Base-by-base conservation (phyloP, 495 filamentous ascomycete species). In the Lasiosphaeria miniovina region DNA sequence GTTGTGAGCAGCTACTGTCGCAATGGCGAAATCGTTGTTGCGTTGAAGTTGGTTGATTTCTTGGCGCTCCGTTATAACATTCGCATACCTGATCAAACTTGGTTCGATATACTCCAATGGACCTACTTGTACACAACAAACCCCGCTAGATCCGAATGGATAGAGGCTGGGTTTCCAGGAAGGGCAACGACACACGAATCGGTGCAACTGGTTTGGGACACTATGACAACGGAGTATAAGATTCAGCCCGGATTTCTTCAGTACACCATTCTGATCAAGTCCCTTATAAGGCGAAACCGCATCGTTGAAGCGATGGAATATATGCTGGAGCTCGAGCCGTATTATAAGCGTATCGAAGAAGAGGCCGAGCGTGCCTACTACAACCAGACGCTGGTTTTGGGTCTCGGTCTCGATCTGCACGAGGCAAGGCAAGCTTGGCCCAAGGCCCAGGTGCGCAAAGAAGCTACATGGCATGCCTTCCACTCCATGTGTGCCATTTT, bases 61-160 rank as follows among this genome's bases (percentile, higher is more conserved):
- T 43, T 76, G 41, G 71, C 70, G 7, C 55, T 52, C 6, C 55
- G 9, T 0, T 68, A 70, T 35, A 11, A 49, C n/a, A 67, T 77
- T 11, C 52, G 59, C 3, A 68, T 77, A 17, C 55, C 75, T 2
- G 38, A 38, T 2, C 38, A 57, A 10, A 49, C 69, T 36, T 76
- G 75, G 75, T 65, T 63, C 33, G 61, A 66, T 1, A 58, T 77
- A 8, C 56, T 77, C 14, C 64, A 71, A 46, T 76, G 74, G 75
- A 62, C 71, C 10, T 67, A 74, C 52, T 52, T 76, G 38, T 64
- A 67, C 59, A 52, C 60, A 24, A 56, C 63, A 1, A 65, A 61
- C 17, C 62, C 71, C 4, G 52, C 55, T 33, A 57, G 61, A 10
- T 64, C 56, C 3, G 70, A 61, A n/a, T 76, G 74, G 71, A 63